These are phyloP conservation scores for Boletus sp. DNA, from an alignment of 1,284 basidiomycete genomes.

Conservation along the genomic window DNA sequence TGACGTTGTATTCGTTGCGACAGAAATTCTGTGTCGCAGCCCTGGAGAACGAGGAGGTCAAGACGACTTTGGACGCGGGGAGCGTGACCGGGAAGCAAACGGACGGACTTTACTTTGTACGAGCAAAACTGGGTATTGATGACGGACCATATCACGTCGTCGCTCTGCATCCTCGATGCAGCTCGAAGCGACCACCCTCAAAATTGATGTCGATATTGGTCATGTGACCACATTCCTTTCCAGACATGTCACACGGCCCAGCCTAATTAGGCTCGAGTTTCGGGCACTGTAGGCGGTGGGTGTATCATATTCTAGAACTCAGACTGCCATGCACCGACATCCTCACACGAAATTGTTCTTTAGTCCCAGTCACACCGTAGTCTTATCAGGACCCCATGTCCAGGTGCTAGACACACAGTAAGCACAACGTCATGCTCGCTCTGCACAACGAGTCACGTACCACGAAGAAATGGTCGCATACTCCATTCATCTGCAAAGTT, in stretches of 20 bases:
- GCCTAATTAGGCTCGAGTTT: too few relatives aligned
- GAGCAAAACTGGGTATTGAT: slow-evolving; percentile 94
- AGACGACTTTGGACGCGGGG: slow-evolving; percentile 3
- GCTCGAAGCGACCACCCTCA: not conserved
- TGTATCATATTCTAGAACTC: not conserved
- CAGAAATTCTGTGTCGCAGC: slow-evolving; percentile 96
- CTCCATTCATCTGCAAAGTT: slow-evolving; percentile 42
- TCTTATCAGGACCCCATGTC: slow-evolving; percentile 57
- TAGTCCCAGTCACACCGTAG: slow-evolving; percentile 35
- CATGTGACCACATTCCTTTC: slow-evolving; percentile 6
- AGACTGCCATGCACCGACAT: slow-evolving; percentile 26
- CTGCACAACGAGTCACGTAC: slow-evolving; percentile 10
- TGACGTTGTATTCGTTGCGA: slow-evolving; percentile 97
- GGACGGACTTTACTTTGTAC: slow-evolving; percentile 96
- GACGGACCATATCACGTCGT: slow-evolving; percentile 95
- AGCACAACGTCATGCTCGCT: slow-evolving; percentile 1
- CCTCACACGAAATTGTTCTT: slow-evolving; percentile 49
- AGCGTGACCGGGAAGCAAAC: not conserved
- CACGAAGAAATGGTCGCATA: slow-evolving; percentile 51
- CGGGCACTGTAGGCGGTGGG: too few relatives aligned
- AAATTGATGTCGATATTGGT: not conserved
- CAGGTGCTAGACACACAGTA: slow-evolving; percentile 54
- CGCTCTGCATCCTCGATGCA: slow-evolving; percentile 65
- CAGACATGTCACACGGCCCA: too few relatives aligned
- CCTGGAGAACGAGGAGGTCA: slow-evolving; percentile 43